Evolutionary conservation across 2,329 filamentous ascomycete genomes (phyloP).

Genomic region (Pseudofabraea citricarpa): DNA sequence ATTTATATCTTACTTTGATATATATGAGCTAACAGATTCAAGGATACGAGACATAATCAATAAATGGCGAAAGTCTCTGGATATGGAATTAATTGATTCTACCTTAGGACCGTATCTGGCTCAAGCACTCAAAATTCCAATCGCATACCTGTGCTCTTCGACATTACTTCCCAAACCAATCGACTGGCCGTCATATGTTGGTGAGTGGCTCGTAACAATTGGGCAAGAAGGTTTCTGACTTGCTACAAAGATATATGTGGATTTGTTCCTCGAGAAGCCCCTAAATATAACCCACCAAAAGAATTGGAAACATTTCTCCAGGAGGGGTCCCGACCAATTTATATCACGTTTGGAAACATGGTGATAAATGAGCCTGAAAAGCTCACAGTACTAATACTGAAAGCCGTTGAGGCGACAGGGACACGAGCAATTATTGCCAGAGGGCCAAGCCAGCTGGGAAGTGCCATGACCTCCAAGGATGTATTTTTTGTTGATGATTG

Average conservation of each 20-base stretch:
- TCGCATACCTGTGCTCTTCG: conserved; percentile 6
- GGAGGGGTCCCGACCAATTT: conserved; percentile 66
- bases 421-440: conserved; percentile 74
- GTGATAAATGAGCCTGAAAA: conserved; percentile 68
- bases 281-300: conserved; percentile 56
- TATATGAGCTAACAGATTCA: no score
- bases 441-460: no score
- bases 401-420: conserved; percentile 58
- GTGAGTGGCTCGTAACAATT: no score
- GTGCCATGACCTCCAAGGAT: no score
- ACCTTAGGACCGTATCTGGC: conserved; percentile 73
- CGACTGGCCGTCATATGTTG: conserved; percentile 68
- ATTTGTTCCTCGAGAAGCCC: conserved; percentile 64
- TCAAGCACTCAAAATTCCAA: conserved; percentile 66
- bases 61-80: conserved; percentile 68
- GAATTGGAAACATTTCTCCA: conserved; percentile 61
- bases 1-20: no score
- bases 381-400: conserved; percentile 65
- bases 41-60: conserved; percentile 88
- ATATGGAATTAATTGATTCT: conserved; percentile 70
- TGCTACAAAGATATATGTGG: no score
- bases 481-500: no score
- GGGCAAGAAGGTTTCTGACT: no score
- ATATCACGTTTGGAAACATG: conserved; percentile 77
- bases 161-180: conserved; percentile 67